Conservation (phyloP, 78 protist genomes). For the Dictyostelium firmibasis region DNA sequence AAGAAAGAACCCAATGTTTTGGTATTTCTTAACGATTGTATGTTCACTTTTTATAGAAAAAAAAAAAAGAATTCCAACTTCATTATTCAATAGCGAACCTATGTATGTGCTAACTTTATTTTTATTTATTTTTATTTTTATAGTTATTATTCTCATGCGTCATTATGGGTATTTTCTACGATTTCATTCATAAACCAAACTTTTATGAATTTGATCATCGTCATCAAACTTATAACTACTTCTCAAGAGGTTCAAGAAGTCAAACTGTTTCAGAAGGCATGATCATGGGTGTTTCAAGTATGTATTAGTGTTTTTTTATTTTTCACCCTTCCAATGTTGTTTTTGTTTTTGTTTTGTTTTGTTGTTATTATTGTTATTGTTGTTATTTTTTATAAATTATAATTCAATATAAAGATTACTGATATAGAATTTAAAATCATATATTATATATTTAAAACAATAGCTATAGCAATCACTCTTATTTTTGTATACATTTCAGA, state of each 20-base stretch:
- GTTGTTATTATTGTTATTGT: neutral
- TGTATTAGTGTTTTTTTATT: no score
- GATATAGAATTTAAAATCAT: neutral
- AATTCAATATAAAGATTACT: no score
- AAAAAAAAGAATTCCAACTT: no score
- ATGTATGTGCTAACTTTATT: no score
- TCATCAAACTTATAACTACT: neutral
- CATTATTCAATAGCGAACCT: no score
- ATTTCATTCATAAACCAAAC: slow-evolving; percentile 56
- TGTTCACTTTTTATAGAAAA: neutral
- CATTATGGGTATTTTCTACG: slow-evolving; percentile 55
- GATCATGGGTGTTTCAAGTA: slow-evolving; percentile 50
- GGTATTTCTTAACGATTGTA: slow-evolving; percentile 44
- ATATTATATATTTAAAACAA: neutral
- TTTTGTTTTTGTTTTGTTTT: neutral
- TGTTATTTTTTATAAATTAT: neutral
- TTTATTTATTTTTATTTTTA: neutral
- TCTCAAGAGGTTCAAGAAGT: slow-evolving; percentile 43
- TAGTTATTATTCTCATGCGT: slow-evolving; percentile 34
- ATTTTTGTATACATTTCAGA: slow-evolving; percentile 41
- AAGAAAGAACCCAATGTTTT: slow-evolving; percentile 10
- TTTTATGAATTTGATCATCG: slow-evolving; percentile 25
- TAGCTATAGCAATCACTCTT: slow-evolving; percentile 24
- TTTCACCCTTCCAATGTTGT: no score
- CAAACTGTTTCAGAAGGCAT: slow-evolving; percentile 68